phyloP scores from a whole-genome alignment of 176 grass and related monocot species.

The Eleusine coracana region DNA sequence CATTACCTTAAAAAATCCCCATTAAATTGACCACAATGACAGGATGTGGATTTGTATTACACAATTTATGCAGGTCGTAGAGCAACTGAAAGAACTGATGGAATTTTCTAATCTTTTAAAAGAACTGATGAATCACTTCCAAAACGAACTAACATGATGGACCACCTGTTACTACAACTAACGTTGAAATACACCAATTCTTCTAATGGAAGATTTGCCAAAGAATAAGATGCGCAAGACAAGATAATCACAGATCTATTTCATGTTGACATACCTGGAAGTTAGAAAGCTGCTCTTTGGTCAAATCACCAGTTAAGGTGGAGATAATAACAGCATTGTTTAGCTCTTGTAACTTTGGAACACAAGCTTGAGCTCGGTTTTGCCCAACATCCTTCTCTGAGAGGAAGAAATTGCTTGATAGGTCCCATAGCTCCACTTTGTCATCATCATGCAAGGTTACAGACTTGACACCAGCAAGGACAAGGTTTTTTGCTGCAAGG shows the following conservation, averaged over 20 bases:
- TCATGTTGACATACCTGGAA: constrained; percentile 62
- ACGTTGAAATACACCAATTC: not conserved
- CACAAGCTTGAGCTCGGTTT: constrained; percentile 62
- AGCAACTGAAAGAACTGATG: not conserved
- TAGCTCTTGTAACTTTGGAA: constrained; percentile 78
- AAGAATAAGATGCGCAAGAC: not conserved
- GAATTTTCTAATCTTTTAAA: not conserved
- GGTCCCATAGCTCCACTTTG: constrained; percentile 80
- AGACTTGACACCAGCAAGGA: constrained; percentile 80
- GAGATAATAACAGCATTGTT: constrained; percentile 81
- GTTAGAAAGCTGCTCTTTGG: constrained; percentile 68
- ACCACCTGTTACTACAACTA: not conserved
- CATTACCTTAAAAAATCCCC: not conserved
- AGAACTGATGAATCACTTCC: not conserved
- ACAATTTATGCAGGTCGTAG: not conserved
- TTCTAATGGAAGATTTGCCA: not conserved
- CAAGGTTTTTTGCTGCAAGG: constrained; percentile 84
- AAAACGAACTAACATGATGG: constrained; percentile 19
- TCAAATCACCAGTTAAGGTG: constrained; percentile 55
- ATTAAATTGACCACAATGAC: not conserved
- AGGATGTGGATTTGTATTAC: not conserved
- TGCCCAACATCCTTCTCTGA: constrained; percentile 73
- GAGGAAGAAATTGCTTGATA: constrained; percentile 85
- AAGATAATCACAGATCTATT: not conserved
- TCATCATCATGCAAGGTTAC: constrained; percentile 74